phyloP scores from a whole-genome alignment of 2,329 filamentous ascomycete genomes.

The Penicillium hesseltinei region DNA sequence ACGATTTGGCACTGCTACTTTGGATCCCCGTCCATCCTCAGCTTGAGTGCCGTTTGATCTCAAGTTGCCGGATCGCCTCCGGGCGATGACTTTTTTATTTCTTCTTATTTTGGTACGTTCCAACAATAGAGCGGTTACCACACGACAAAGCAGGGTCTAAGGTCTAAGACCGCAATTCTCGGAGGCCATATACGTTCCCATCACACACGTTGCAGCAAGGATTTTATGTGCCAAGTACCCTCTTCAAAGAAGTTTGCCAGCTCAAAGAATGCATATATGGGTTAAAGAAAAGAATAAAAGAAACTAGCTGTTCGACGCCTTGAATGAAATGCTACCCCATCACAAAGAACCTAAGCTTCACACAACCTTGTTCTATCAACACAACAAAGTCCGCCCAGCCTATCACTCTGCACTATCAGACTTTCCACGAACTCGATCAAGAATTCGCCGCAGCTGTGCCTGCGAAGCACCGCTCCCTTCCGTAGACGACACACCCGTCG shows the following conservation, averaged over 20 bases:
- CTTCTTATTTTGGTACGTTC: neutral
- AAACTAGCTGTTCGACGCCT: neutral
- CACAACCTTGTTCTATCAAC: neutral
- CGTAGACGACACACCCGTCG: conserved; percentile 15
- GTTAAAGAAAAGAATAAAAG: neutral
- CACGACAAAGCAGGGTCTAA: too few relatives aligned
- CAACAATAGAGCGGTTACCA: too few relatives aligned
- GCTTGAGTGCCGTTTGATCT: neutral
- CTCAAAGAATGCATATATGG: too few relatives aligned
- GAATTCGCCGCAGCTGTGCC: conserved; percentile 22
- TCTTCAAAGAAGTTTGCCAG: neutral
- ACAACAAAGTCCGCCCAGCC: neutral
- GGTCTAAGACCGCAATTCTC: neutral
- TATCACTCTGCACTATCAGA: neutral
- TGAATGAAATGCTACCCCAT: neutral
- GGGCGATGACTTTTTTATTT: neutral
- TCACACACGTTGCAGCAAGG: neutral
- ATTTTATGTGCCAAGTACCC: neutral
- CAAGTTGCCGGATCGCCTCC: neutral
- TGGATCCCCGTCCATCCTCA: neutral
- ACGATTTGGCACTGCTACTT: neutral
- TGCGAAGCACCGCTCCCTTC: conserved; percentile 16
- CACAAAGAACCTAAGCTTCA: neutral
- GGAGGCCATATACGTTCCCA: neutral
- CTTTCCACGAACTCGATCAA: conserved; percentile 21